phyloP scores from a whole-genome alignment of 345 rosid species.

The Populus euphratica region DNA sequence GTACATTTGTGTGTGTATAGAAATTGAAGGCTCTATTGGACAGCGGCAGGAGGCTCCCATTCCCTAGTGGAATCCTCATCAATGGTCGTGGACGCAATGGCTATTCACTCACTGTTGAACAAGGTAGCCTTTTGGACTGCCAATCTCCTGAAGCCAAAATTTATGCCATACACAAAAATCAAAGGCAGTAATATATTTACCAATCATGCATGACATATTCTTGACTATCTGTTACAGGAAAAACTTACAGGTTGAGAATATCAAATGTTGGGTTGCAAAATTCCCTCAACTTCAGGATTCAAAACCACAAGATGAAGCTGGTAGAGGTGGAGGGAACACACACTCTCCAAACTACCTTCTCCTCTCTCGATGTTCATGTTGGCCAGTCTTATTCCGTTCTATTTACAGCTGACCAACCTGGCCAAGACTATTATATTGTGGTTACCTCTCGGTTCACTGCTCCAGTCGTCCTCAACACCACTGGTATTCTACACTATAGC shows the following conservation, averaged over 20 bases:
- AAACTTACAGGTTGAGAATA: slow-evolving; percentile 81
- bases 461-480: slow-evolving; percentile 65
- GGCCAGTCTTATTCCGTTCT: slow-evolving; percentile 91
- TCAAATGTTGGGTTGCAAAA: slow-evolving; percentile 74
- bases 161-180: not conserved
- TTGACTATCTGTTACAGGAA: slow-evolving; percentile 40
- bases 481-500: slow-evolving; percentile 80
- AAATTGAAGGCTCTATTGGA: slow-evolving; percentile 54
- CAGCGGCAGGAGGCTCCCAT: slow-evolving; percentile 59
- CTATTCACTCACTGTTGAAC: slow-evolving; percentile 61
- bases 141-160: not conserved
- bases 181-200: no score
- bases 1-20: slow-evolving; percentile 27
- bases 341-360: slow-evolving; percentile 63
- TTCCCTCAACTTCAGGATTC: slow-evolving; percentile 78
- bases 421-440: slow-evolving; percentile 72
- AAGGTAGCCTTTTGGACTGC: slow-evolving; percentile 40
- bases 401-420: slow-evolving; percentile 73
- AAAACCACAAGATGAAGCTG: slow-evolving; percentile 76
- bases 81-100: slow-evolving; percentile 79
- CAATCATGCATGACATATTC: not conserved
- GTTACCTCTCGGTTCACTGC: slow-evolving; percentile 72
- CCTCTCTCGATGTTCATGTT: slow-evolving; percentile 73
- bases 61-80: slow-evolving; percentile 82
- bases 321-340: slow-evolving; percentile 95